phyloP scores from a whole-genome alignment of 257 asterid species.

The Nicotiana attenuata region DNA sequence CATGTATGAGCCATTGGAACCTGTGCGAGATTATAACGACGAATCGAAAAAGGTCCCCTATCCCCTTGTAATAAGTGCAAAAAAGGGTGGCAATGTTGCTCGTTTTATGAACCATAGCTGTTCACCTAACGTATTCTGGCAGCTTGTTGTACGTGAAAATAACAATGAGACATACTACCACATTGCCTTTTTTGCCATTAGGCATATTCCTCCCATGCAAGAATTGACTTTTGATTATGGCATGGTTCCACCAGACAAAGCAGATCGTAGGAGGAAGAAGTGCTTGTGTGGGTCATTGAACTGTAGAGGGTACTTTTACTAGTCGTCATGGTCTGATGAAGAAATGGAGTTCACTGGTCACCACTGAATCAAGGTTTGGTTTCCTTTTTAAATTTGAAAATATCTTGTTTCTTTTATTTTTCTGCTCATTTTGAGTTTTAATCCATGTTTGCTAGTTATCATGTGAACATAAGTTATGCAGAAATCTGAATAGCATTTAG shows the following conservation, averaged over 20 bases:
- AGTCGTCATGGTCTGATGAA: conserved; percentile 2
- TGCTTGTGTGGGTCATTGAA: conserved; percentile 71
- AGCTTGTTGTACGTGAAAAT: conserved; percentile 68
- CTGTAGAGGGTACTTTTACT: conserved; percentile 78
- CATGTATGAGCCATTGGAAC: conserved; percentile 47
- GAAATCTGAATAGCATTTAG: too few species aligned
- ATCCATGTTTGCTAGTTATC: too few species aligned
- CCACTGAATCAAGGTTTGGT: not conserved
- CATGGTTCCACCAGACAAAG: conserved; percentile 45
- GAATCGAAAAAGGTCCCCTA: conserved; percentile 45
- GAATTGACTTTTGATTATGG: conserved; percentile 90
- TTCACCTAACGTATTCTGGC: conserved; percentile 78
- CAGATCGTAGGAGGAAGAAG: conserved; percentile 52
- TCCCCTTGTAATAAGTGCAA: conserved; percentile 67
- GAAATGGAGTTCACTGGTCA: not conserved
- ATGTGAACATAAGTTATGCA: too few species aligned
- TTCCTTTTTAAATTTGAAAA: not conserved
- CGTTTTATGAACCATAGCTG: conserved; percentile 98
- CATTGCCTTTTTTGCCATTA: conserved; percentile 75
- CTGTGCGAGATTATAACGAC: conserved; percentile 28
- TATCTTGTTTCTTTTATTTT: not conserved
- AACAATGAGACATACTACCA: conserved; percentile 55
- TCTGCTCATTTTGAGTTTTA: not conserved
- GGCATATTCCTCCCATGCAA: conserved; percentile 92
- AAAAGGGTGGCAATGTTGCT: conserved; percentile 71